Base-by-base conservation (phyloP, 495 filamentous ascomycete genomes). In the Aspergillus cavernicola region DNA sequence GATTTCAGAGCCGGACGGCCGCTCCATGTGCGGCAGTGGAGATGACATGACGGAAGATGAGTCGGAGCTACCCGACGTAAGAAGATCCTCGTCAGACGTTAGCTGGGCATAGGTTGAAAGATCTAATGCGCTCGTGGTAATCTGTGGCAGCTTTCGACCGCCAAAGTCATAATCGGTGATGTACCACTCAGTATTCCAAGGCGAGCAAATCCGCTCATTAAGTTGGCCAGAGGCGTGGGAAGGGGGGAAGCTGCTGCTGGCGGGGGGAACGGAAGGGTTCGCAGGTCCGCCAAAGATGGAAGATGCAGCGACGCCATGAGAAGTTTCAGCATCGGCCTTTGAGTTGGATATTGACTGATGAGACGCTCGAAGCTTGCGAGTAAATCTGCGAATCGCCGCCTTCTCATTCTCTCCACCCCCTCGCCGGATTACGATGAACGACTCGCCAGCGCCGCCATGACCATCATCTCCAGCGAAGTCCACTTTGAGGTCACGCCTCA, bases 391-490 rank as follows among this genome's bases (percentile, higher is more conserved):
- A 50, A 85, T 66, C 13, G 61, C 63, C 20, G 79, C 74, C 32
- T 62, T 66, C 37, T 70, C 60, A 13, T 69, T 76, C 49, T 86
- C 84, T 31, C 83, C 82, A 11, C 79, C 61, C 6, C 85, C 91
- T 58, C 85, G 88, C 9, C 80, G 78, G 49, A 96, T 77, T 3
- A 95, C 82, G 44, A 95, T 73, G 6, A 95, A 66, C 13, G 73
- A 77, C 66, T 96, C 91, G 20, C 90, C 90, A 32, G 81, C 82
- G 11, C n/a, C n/a, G n/a, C 82, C 83, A 39, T 75, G 70, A 13
- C 84, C 80, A 67, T 95, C 89, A 55, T 87, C 87, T 39, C 83
- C 84, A 20, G 87, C 87, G 70, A 96, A 98, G 65, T 98, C 93
- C 7, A 96, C 88, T 62, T 90, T 85, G 16, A 97, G 67, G 42